These are phyloP conservation scores for Paraphaeosphaeria minitans DNA, from an alignment of 2,329 filamentous ascomycete genomes.

Conservation along the genomic window DNA sequence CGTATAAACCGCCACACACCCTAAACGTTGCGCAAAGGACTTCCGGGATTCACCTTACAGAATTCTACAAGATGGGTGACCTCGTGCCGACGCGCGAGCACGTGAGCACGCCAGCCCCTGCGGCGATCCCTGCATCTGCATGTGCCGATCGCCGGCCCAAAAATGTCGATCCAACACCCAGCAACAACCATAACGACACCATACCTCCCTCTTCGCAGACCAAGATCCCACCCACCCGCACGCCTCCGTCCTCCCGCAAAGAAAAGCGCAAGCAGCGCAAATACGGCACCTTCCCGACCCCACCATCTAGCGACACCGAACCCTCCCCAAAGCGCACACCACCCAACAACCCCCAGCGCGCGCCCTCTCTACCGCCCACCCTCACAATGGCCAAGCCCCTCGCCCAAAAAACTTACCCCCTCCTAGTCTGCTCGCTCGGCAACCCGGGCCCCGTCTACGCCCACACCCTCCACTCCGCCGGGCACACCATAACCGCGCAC, in stretches of 20 bases:
- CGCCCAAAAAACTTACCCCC: slow-evolving; percentile 46
- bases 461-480: slow-evolving; percentile 83
- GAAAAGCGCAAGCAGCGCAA: slow-evolving; percentile 31
- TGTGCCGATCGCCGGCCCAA: slow-evolving; percentile 8
- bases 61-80: slow-evolving; percentile 1
- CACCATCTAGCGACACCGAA: slow-evolving; percentile 28
- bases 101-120: slow-evolving; percentile 29
- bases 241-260: slow-evolving; percentile 25
- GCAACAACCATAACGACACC: slow-evolving; percentile 11
- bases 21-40: not conserved
- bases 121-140: slow-evolving; percentile 26
- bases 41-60: not conserved
- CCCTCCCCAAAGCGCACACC: slow-evolving; percentile 3
- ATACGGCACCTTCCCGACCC: slow-evolving; percentile 19
- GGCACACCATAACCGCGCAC: slow-evolving; percentile 73
- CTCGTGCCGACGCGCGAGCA: slow-evolving; percentile 43
- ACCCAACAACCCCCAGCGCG: slow-evolving; percentile 24
- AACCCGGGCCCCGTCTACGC: slow-evolving; percentile 73
- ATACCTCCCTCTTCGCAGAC: not conserved
- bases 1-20: not conserved
- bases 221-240: slow-evolving; percentile 4
- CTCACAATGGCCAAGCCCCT: not conserved
- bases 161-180: slow-evolving; percentile 1
- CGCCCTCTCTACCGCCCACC: not conserved
- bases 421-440: slow-evolving; percentile 85